These are phyloP conservation scores for Saccharomyces paradoxus DNA, from an alignment of 805 yeast genomes.

Conservation along the genomic window DNA sequence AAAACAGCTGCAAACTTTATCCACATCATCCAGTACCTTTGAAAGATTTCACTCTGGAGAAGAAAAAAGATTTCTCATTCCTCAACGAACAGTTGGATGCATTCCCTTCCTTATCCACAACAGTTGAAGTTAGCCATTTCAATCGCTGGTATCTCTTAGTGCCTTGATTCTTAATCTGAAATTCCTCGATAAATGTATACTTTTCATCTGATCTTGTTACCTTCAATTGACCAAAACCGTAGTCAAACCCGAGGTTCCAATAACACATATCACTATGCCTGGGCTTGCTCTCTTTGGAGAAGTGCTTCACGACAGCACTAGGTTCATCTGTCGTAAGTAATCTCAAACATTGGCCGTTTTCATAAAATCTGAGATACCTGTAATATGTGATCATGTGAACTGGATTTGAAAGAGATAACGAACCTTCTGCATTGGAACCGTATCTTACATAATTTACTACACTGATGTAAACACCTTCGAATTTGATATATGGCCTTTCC, in stretches of 20 bases:
- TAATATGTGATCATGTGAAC: conserved; percentile 80
- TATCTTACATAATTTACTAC: conserved; percentile 77
- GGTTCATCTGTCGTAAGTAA: conserved; percentile 72
- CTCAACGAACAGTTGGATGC: conserved; percentile 47
- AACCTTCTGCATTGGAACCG: conserved; percentile 64
- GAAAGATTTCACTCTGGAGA: conserved; percentile 49
- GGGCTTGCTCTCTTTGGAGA: conserved; percentile 32
- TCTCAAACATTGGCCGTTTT: conserved; percentile 67
- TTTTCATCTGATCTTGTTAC: conserved; percentile 51
- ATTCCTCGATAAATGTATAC: conserved; percentile 55
- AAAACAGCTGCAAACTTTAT: background rate
- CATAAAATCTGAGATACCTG: conserved; percentile 72
- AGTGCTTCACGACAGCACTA: conserved; percentile 48
- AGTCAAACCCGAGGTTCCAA: conserved; percentile 52
- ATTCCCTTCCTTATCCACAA: conserved; percentile 47
- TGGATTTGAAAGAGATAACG: conserved; percentile 64
- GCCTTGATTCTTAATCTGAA: conserved; percentile 53
- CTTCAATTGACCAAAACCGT: conserved; percentile 41
- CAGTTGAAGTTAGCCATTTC: conserved; percentile 61
- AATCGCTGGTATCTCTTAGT: conserved; percentile 59
- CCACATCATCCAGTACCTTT: background rate
- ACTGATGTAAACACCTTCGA: conserved; percentile 77
- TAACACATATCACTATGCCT: conserved; percentile 40
- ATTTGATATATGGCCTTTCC: conserved; percentile 70
- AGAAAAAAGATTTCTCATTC: conserved; percentile 74